phyloP scores from a whole-genome alignment of 2,329 filamentous ascomycete genomes.

The Aspergillus amoenus region DNA sequence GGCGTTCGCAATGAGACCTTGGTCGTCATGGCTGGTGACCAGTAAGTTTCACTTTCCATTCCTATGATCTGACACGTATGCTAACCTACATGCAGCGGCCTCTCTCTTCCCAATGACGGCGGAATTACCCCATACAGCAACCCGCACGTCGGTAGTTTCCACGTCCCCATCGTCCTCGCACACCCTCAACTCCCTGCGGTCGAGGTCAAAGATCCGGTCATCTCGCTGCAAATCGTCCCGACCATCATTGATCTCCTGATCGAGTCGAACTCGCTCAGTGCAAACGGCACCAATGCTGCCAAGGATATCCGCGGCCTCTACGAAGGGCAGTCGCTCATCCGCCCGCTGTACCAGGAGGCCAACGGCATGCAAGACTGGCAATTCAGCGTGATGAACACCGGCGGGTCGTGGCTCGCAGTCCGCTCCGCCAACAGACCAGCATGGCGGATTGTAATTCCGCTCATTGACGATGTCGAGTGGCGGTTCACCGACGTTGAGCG shows the following conservation, averaged over 20 bases:
- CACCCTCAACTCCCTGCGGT: constrained; percentile 33
- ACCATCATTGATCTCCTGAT: constrained; percentile 33
- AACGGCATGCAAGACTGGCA: constrained; percentile 30
- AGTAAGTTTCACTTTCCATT: constrained; percentile 19
- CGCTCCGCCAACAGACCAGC: constrained; percentile 29
- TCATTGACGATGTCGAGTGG: constrained; percentile 34
- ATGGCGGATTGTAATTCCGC: constrained; percentile 31
- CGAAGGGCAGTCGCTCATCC: constrained; percentile 35
- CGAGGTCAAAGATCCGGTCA: constrained; percentile 27
- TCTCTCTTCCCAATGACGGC: constrained; percentile 37
- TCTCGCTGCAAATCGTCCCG: constrained; percentile 32
- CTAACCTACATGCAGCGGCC: constrained; percentile 20
- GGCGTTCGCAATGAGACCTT: constrained; percentile 34
- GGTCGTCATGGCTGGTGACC: constrained; percentile 35
- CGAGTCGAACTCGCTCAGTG: constrained; percentile 30
- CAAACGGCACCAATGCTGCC: constrained; percentile 20
- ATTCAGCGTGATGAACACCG: constrained; percentile 37
- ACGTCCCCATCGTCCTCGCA: constrained; percentile 33
- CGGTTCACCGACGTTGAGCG: constrained; percentile 29
- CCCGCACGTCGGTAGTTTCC: constrained; percentile 34
- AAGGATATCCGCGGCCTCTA: constrained; percentile 30
- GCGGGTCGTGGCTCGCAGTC: constrained; percentile 31
- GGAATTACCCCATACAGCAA: constrained; percentile 35
- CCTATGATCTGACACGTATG: background rate
- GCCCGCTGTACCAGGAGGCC: constrained; percentile 22